Conservation (phyloP, 116 monocot species). For the Iris pallida region DNA sequence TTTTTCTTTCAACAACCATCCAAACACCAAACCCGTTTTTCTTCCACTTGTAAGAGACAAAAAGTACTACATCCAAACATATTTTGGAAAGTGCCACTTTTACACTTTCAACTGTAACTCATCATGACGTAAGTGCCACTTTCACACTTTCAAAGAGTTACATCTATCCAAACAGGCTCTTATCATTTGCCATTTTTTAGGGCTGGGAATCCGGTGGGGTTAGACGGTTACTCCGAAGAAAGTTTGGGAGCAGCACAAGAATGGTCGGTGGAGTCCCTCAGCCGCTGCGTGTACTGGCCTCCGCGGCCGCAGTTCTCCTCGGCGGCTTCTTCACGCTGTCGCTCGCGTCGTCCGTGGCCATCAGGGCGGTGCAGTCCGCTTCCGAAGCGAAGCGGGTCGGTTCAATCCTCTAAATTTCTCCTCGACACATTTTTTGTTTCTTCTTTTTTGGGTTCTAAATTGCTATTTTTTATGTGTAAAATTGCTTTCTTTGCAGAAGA, state of each 20-base stretch:
- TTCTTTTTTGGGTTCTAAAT: constrained; percentile 3
- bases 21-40: no score
- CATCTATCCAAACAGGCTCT: no score
- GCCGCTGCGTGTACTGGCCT: constrained; percentile 29
- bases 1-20: no score
- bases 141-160: no score
- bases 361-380: constrained; percentile 31
- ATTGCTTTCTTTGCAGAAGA: constrained; percentile 32
- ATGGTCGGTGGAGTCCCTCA: constrained; percentile 13
- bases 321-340: constrained; percentile 54
- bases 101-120: no score
- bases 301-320: constrained; percentile 24
- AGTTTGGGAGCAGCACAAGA: not conserved
- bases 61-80: no score
- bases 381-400: constrained; percentile 50
- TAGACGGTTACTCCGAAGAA: no score
- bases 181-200: no score
- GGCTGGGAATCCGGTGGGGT: no score
- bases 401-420: not conserved
- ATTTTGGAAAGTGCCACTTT: no score
- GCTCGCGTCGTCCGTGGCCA: constrained; percentile 35
- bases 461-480: not conserved
- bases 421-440: not conserved
- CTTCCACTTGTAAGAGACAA: no score
- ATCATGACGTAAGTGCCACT: no score